Conservation (phyloP, 129 eudicot species). For the Erigeron canadensis region DNA sequence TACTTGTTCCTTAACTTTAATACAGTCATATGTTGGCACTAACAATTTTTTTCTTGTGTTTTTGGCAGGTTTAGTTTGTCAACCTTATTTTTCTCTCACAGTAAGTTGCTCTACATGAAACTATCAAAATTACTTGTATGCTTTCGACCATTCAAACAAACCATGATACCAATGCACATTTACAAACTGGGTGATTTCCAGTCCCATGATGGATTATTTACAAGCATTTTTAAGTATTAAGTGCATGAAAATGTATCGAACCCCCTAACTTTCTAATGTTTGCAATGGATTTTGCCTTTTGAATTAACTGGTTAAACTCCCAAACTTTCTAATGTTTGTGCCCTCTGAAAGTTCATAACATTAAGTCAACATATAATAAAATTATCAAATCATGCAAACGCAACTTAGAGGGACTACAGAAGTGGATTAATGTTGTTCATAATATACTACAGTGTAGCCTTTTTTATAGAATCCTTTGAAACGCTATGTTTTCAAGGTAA, state of each 20-base stretch:
- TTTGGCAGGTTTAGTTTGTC: constrained; percentile 89
- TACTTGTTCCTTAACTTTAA: too few relatives aligned
- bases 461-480: neutral
- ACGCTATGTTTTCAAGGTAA: neutral
- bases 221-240: neutral
- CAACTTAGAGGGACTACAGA: too few relatives aligned
- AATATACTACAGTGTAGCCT: neutral
- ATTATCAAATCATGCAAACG: too few relatives aligned
- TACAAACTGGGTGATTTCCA: neutral
- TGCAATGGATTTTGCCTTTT: too few relatives aligned
- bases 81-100: constrained; percentile 63
- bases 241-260: too few relatives aligned
- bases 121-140: neutral
- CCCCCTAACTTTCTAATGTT: too few relatives aligned
- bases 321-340: too few relatives aligned
- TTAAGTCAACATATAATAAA: too few relatives aligned
- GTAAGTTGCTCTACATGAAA: constrained; percentile 50
- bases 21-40: too few relatives aligned
- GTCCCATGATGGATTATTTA: neutral
- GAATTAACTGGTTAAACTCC: too few relatives aligned
- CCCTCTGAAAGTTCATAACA: too few relatives aligned
- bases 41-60: constrained; percentile 18
- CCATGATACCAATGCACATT: neutral
- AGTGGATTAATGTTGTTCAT: constrained; percentile 3
- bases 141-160: neutral